These are phyloP conservation scores for Paramecium sexaurelia DNA, from an alignment of 73 alveolate species.

Conservation along the genomic window DNA sequence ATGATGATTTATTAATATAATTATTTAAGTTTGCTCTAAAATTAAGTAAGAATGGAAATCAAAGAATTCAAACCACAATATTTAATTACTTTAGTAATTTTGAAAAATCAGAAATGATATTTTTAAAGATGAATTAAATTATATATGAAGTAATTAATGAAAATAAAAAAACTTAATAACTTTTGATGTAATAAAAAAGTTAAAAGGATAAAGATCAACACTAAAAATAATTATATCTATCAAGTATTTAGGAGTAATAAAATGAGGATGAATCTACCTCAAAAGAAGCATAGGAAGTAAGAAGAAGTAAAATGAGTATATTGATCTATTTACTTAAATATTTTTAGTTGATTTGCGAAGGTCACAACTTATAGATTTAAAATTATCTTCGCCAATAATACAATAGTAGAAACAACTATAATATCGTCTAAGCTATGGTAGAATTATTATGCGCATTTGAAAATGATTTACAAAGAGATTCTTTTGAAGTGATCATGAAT, in stretches of 20 bases:
- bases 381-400: conserved; percentile 86
- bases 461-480: conserved; percentile 76
- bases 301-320: conserved; percentile 48
- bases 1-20: conserved; percentile 46
- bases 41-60: conserved; percentile 51
- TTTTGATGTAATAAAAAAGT: not conserved
- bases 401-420: conserved; percentile 85
- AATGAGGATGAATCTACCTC: conserved; percentile 2
- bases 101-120: conserved; percentile 60
- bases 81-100: conserved; percentile 61
- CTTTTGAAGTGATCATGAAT: conserved; percentile 83
- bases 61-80: conserved; percentile 37
- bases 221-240: not conserved
- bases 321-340: conserved; percentile 73
- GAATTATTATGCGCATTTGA: conserved; percentile 59
- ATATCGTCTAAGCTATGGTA: conserved; percentile 76
- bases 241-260: not conserved
- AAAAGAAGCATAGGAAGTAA: conserved; percentile 31
- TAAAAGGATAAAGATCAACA: conserved; percentile 46
- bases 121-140: conserved; percentile 44
- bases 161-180: conserved; percentile 2
- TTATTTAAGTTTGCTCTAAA: conserved; percentile 50
- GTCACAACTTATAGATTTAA: conserved; percentile 89
- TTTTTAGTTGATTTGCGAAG: conserved; percentile 94
- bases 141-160: conserved; percentile 62